A percentile compares a stretch with the other conserved stretches of the same genome.
Evolutionary conservation across 2,329 filamentous ascomycete genomes (phyloP).

Genomic region (Whalleya microplaca): DNA sequence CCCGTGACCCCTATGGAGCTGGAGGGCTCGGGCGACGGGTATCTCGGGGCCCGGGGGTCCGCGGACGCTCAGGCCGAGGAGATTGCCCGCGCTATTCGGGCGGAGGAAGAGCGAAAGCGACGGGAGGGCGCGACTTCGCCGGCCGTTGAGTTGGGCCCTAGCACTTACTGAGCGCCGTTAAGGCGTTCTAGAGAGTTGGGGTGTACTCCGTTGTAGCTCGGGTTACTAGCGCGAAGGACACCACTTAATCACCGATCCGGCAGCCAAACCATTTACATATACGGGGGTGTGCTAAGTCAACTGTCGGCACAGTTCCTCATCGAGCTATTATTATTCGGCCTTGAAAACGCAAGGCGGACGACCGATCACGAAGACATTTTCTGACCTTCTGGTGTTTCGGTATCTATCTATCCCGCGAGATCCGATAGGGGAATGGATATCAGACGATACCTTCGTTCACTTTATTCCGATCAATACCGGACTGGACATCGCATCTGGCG

Average conservation of each 20-base stretch:
- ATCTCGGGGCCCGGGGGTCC: constrained; percentile 41
- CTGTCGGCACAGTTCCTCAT: neutral
- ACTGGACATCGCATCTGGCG: neutral
- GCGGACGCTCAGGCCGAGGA: constrained; percentile 33
- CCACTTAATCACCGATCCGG: neutral
- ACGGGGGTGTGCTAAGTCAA: neutral
- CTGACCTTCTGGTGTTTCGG: neutral
- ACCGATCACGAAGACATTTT: neutral
- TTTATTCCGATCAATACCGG: neutral
- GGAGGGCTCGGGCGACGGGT: constrained; percentile 44
- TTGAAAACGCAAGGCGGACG: neutral
- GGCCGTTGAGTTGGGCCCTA: constrained; percentile 37
- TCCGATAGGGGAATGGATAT: neutral
- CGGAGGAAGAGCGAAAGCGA: constrained; percentile 39
- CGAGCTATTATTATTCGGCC: neutral
- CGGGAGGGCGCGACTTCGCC: constrained; percentile 40
- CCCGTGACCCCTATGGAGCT: constrained; percentile 66
- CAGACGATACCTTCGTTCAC: neutral
- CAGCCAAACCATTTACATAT: neutral
- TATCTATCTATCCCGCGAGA: neutral
- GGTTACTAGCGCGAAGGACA: neutral
- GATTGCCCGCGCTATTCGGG: constrained; percentile 35
- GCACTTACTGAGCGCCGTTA: constrained; percentile 30
- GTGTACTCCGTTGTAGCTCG: neutral
- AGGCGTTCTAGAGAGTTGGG: neutral